phyloP scores from a whole-genome alignment of 345 rosid genomes.

The Aegle marmelos region DNA sequence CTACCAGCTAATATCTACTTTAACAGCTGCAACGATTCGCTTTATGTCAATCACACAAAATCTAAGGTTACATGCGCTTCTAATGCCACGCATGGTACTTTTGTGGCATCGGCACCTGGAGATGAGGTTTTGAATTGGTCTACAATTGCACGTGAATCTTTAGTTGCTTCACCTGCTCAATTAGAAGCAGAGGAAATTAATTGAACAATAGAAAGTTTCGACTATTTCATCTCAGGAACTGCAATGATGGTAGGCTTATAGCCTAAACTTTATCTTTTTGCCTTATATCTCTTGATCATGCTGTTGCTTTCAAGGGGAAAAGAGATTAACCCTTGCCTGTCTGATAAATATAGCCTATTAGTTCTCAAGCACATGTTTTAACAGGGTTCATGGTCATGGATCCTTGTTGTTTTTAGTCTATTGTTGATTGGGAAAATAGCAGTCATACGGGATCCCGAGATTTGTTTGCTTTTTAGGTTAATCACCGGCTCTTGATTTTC shows the following conservation, averaged over 20 bases:
- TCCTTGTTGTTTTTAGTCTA: not conserved
- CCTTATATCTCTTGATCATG: not conserved
- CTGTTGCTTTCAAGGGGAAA: not conserved
- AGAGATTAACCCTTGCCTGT: not conserved
- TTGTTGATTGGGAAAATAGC: not conserved
- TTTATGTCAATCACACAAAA: constrained; percentile 8
- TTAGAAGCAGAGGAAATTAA: constrained; percentile 1
- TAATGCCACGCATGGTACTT: not conserved
- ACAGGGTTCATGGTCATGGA: not conserved
- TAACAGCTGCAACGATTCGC: constrained; percentile 13
- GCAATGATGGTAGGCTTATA: constrained; percentile 20
- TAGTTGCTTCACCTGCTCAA: constrained; percentile 20
- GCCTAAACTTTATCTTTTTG: not conserved
- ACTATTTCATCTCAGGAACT: constrained; percentile 9
- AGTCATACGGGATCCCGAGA: not conserved
- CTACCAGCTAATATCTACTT: constrained; percentile 23
- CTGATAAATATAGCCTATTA: not conserved
- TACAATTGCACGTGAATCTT: not conserved
- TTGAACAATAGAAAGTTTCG: not conserved
- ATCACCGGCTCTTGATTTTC: not conserved
- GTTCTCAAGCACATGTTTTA: not conserved
- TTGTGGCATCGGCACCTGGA: constrained; percentile 21
- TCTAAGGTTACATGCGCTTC: constrained; percentile 9
- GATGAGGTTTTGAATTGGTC: constrained; percentile 13
- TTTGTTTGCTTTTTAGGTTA: not conserved